Base-by-base conservation (phyloP, 192 early-diverging fungal genomes). In the Entophlyctis luteolus region DNA sequence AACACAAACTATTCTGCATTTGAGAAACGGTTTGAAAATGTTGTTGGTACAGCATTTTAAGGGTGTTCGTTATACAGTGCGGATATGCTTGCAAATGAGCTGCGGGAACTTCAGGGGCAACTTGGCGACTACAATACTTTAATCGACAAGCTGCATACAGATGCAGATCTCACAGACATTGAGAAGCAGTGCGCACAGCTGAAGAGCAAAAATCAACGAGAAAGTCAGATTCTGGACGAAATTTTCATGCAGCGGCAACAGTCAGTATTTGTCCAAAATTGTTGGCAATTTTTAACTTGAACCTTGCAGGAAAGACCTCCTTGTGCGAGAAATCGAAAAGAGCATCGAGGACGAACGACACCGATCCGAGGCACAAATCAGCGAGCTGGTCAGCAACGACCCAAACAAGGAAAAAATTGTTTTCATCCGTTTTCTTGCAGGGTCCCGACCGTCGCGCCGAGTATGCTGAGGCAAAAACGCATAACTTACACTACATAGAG, bases 11-110 rank as follows among this genome's bases (percentile, higher is more conserved):
- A 74, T 39, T 50, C 62, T 18, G 59, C 72, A 12, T 85, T 84
- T 68, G 82, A 84, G 66, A 84, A 83, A 62, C 62, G 77, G 83
- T 84, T 70, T n/a, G 32, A n/a, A n/a, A n/a, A n/a, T n/a, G n/a
- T n/a, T 4, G n/a, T 4, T 39, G 55, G 42, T 39, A 35, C 18
- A 23, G 36, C 32, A 47, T n/a, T 14, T 46, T 29, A 60, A 23
- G 5, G 14, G 2, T 36, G 22, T 2, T 22, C 14, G 23, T 3
- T 23, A 39, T 4, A 14, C 34, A 84, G 84, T 37, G 81, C 77
- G 20, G 81, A 84, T 47, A 63, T 46, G 8, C 70, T 84, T 3
- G 78, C 77, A 1, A 70, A 65, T 18, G 82, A 82, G 55, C 70
- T 86, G 33, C 67, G 80, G 4, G 84, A 82, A 45, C 71, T 86